A percentile compares a stretch with the other conserved stretches of the same genome.
Evolutionary conservation across 306 rosid genomes (phyloP).

Genomic region (Ormosia semicastrata): DNA sequence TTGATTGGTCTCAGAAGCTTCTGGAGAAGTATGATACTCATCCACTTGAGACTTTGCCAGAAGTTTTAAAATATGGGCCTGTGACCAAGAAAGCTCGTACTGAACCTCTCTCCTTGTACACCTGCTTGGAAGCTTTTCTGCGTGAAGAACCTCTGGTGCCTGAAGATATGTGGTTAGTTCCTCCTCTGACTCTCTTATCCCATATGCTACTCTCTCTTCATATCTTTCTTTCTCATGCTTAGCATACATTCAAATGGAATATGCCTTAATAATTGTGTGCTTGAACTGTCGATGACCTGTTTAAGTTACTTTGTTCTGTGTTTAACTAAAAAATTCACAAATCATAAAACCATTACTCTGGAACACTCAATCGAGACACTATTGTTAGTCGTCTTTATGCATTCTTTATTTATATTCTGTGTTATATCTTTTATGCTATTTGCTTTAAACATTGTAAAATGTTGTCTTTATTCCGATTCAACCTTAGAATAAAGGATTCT

Average conservation of each 20-base stretch:
- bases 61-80: conserved; percentile 85
- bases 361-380: not conserved
- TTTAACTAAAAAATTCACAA: not conserved
- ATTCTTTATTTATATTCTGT: not conserved
- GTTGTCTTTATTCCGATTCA: not conserved
- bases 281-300: conserved; percentile 21
- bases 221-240: not conserved
- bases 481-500: conserved; percentile 3
- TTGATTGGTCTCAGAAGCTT: conserved; percentile 86
- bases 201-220: not conserved
- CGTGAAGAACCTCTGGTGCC: conserved; percentile 99
- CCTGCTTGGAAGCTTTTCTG: conserved; percentile 94
- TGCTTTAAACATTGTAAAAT: not conserved
- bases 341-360: not conserved
- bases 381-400: not conserved
- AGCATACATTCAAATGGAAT: conserved; percentile 4
- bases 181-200: conserved; percentile 19
- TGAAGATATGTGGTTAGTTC: conserved; percentile 97
- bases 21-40: conserved; percentile 68
- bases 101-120: conserved; percentile 92
- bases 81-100: conserved; percentile 86
- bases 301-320: not conserved
- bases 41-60: conserved; percentile 73
- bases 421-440: not conserved
- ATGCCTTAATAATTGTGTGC: conserved; percentile 6